Evolutionary conservation across 2,329 filamentous ascomycete species (phyloP).

Genomic region (Akanthomyces dipterigenus): DNA sequence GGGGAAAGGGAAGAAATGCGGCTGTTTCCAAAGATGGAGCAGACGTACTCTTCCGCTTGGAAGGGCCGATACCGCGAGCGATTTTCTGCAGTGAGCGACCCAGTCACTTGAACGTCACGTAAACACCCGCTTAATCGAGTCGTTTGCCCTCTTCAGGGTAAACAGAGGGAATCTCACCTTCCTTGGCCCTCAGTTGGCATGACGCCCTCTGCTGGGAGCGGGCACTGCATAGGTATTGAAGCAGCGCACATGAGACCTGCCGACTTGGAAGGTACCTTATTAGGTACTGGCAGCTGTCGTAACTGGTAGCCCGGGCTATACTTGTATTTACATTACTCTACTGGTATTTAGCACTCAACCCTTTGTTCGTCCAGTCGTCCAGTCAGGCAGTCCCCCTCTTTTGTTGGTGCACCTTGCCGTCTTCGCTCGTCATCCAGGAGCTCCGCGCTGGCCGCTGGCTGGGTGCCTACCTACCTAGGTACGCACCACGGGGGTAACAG

Average conservation of each 20-base stretch:
- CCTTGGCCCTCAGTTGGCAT: neutral
- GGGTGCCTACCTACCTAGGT: too few species aligned
- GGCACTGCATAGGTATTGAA: too few species aligned
- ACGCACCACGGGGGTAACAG: too few species aligned
- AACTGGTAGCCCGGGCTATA: too few species aligned
- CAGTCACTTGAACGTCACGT: neutral
- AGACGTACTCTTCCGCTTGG: neutral
- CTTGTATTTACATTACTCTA: too few species aligned
- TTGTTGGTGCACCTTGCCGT: neutral
- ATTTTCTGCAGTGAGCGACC: constrained; percentile 1
- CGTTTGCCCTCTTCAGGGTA: neutral
- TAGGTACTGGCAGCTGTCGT: too few species aligned
- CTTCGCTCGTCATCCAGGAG: too few species aligned
- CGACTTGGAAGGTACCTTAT: too few species aligned
- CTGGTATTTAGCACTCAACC: too few species aligned
- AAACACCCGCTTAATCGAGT: neutral
- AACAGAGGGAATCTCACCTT: neutral
- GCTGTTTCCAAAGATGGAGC: neutral
- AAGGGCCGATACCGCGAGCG: constrained; percentile 7
- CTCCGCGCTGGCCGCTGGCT: too few species aligned
- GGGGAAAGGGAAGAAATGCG: neutral
- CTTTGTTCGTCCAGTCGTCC: too few species aligned
- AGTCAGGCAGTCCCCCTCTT: neutral
- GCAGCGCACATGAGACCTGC: too few species aligned
- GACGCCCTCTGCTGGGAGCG: neutral